These are phyloP conservation scores for Actinomortierella ambigua DNA, from an alignment of 371 early-diverging fungal genomes.

Conservation along the genomic window DNA sequence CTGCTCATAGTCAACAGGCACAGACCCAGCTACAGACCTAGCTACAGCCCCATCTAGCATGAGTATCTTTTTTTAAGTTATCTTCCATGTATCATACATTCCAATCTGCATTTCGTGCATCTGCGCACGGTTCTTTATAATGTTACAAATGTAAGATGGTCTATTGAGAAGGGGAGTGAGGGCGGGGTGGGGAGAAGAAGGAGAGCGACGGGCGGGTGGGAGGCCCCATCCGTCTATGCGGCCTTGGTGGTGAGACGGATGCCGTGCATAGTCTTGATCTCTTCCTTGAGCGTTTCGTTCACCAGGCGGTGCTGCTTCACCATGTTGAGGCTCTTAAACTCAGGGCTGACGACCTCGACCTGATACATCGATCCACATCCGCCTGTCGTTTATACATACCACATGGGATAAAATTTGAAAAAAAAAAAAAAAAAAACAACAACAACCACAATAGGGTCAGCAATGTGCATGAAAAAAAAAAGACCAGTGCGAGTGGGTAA, in stretches of 20 bases:
- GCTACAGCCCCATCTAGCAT: too few relatives aligned
- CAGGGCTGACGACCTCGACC: constrained; percentile 78
- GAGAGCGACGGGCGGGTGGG: too few relatives aligned
- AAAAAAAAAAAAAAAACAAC: background rate
- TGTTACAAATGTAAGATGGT: too few relatives aligned
- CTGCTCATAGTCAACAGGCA: too few relatives aligned
- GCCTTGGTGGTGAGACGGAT: constrained; percentile 60
- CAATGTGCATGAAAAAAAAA: background rate
- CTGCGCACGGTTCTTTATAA: too few relatives aligned
- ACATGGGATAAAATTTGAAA: background rate
- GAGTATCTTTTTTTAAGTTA: too few relatives aligned
- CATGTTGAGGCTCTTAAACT: constrained; percentile 75
- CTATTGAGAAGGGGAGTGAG: too few relatives aligned
- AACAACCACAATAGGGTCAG: background rate
- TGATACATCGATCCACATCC: constrained; percentile 96
- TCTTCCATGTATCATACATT: too few relatives aligned
- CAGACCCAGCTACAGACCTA: too few relatives aligned
- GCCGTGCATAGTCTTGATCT: constrained; percentile 93
- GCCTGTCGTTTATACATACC: constrained; percentile 51
- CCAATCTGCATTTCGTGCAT: too few relatives aligned
- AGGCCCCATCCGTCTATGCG: too few relatives aligned
- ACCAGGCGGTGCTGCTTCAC: constrained; percentile 93
- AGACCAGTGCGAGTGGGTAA: background rate
- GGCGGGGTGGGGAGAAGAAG: too few relatives aligned
- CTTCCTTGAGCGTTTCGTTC: constrained; percentile 83